Conservation (phyloP, 768 basidiomycete species). For the Rhizopogon vinicolor region DNA sequence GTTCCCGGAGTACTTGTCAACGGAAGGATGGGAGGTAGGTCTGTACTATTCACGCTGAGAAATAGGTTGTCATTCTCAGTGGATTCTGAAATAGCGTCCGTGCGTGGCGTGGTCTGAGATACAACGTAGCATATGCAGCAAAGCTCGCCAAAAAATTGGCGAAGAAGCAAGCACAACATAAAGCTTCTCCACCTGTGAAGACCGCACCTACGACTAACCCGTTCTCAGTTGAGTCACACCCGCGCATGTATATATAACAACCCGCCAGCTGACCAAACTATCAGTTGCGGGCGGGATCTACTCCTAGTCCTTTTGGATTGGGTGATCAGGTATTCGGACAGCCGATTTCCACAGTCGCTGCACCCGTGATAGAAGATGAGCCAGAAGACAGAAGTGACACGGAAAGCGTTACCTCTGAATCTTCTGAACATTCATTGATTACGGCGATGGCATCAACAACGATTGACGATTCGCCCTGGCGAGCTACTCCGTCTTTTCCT, state of each 20-base stretch:
- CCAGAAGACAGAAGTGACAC: conserved; percentile 25
- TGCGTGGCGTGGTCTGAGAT: conserved; percentile 74
- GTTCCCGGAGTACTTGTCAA: conserved; percentile 66
- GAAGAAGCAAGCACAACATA: conserved; percentile 33
- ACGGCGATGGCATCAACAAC: conserved; percentile 54
- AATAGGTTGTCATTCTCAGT: conserved; percentile 11
- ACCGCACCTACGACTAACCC: conserved; percentile 50
- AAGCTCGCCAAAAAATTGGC: conserved; percentile 59
- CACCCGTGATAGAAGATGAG: conserved; percentile 15
- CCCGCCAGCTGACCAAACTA: neutral
- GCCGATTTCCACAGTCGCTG: conserved; percentile 6
- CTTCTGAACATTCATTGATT: conserved; percentile 46
- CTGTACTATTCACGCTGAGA: neutral
- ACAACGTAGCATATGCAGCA: conserved; percentile 69
- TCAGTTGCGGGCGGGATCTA: conserved; percentile 22
- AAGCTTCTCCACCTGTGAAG: conserved; percentile 30
- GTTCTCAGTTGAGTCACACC: conserved; percentile 51
- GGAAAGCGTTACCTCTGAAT: conserved; percentile 31
- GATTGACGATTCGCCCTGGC: conserved; percentile 63
- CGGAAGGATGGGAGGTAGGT: conserved; percentile 72
- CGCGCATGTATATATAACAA: neutral
- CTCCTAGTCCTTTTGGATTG: conserved; percentile 43
- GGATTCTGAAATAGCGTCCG: conserved; percentile 49
- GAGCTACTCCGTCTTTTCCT: conserved; percentile 56
- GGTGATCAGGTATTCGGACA: conserved; percentile 67